Conservation (phyloP, 2,329 filamentous ascomycete genomes). For the Talaromyces sp. region DNA sequence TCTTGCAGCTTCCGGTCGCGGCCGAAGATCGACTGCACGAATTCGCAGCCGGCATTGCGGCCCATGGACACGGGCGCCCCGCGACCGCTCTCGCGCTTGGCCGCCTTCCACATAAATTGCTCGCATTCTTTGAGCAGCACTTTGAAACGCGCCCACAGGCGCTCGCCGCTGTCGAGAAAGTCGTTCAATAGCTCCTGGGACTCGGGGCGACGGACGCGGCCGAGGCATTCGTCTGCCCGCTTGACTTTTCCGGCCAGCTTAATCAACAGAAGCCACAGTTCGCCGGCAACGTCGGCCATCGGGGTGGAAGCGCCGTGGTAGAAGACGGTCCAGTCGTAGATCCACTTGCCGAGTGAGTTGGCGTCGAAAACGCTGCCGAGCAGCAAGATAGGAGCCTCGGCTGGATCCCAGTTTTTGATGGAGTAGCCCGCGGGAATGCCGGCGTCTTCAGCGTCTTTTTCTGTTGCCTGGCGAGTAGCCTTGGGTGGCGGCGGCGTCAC, state of each 20-base stretch:
- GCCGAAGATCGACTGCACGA: constrained; percentile 93
- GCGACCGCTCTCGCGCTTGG: constrained; percentile 62
- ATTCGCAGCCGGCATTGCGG: constrained; percentile 88
- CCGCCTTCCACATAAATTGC: constrained; percentile 87
- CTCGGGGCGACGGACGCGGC: constrained; percentile 65
- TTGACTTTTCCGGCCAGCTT: constrained; percentile 92
- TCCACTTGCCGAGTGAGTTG: constrained; percentile 97
- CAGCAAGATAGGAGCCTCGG: constrained; percentile 87
- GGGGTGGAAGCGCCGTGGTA: constrained; percentile 75
- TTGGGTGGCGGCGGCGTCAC: constrained; percentile 27
- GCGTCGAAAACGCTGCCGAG: constrained; percentile 95
- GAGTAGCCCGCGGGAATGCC: constrained; percentile 86
- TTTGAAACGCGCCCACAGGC: constrained; percentile 78
- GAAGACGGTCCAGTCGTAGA: constrained; percentile 98
- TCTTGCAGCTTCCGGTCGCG: constrained; percentile 82
- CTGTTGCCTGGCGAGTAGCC: constrained; percentile 51
- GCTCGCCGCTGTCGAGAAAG: constrained; percentile 83
- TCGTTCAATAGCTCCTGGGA: constrained; percentile 79
- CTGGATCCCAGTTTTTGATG: constrained; percentile 96
- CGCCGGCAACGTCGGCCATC: constrained; percentile 85
- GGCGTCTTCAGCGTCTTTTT: constrained; percentile 58
- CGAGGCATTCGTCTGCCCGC: constrained; percentile 73
- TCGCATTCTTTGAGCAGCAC: constrained; percentile 87
- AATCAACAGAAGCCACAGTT: constrained; percentile 92
- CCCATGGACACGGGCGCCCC: constrained; percentile 70